Conservation (phyloP, 441 rosid genomes). For the Croton setiger region DNA sequence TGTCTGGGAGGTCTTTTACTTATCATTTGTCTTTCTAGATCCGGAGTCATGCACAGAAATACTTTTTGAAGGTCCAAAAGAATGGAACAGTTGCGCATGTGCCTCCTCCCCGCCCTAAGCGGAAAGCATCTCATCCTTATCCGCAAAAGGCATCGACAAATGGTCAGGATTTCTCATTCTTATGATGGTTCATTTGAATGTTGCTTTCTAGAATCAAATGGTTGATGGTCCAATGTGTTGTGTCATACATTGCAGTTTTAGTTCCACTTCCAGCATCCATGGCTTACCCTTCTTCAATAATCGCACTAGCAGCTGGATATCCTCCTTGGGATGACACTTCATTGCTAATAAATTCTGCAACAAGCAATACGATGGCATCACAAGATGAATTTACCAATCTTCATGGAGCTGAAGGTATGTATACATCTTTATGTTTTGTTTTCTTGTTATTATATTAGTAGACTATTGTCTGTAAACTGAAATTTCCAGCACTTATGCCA, state of each 20-base stretch:
- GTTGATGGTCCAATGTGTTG: conserved; percentile 17
- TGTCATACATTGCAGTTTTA: conserved; percentile 41
- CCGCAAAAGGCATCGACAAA: conserved; percentile 81
- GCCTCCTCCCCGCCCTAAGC: conserved; percentile 94
- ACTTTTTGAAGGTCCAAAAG: conserved; percentile 85
- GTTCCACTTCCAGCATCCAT: conserved; percentile 53
- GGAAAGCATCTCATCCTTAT: conserved; percentile 89
- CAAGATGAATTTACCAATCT: conserved; percentile 50
- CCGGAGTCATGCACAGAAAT: conserved; percentile 96
- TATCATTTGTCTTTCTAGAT: conserved; percentile 49
- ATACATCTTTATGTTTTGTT: conserved; percentile 22
- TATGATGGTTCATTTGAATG: conserved; percentile 1
- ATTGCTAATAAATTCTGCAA: conserved; percentile 40
- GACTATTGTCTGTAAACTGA: conserved; percentile 32
- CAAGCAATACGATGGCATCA: conserved; percentile 33
- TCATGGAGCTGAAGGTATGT: conserved; percentile 55
- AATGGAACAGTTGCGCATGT: conserved; percentile 77
- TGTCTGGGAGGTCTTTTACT: conserved; percentile 9
- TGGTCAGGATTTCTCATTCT: conserved; percentile 37
- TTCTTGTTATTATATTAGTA: conserved; percentile 23
- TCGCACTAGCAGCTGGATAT: conserved; percentile 40
- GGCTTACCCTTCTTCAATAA: conserved; percentile 46
- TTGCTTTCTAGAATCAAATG: neutral
- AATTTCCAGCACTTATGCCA: conserved; percentile 62
- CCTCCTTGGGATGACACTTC: conserved; percentile 63